Conservation (phyloP, 202 grass and related monocot species). For the Setaria italica region DNA sequence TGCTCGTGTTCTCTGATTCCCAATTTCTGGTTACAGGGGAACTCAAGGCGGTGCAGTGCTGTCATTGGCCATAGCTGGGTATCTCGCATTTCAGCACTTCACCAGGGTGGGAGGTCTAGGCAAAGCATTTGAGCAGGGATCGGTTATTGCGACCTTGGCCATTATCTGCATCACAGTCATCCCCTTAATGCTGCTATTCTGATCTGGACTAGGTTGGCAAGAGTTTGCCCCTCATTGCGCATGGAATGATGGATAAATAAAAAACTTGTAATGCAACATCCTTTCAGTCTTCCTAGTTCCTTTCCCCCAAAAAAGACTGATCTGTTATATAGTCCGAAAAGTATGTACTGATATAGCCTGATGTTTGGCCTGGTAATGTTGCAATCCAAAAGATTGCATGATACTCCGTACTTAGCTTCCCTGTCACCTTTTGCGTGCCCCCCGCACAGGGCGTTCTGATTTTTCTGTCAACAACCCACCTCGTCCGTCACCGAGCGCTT, state of each 20-base stretch:
- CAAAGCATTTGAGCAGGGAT: slow-evolving; percentile 80
- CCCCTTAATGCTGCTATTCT: slow-evolving; percentile 70
- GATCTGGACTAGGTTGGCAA: slow-evolving; percentile 35
- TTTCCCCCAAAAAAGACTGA: slow-evolving; percentile 16
- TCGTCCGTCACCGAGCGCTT: too few species aligned
- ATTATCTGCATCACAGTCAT: slow-evolving; percentile 57
- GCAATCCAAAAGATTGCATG: neutral
- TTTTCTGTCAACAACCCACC: too few species aligned
- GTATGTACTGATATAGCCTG: neutral
- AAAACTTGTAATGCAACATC: slow-evolving; percentile 26
- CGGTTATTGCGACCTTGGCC: slow-evolving; percentile 73
- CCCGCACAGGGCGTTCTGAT: too few species aligned
- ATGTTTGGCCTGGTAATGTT: slow-evolving; percentile 13
- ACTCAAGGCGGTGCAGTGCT: slow-evolving; percentile 74
- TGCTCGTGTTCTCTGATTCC: neutral
- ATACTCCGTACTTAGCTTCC: too few species aligned
- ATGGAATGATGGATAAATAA: slow-evolving; percentile 33
- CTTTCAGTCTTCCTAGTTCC: neutral
- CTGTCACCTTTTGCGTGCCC: too few species aligned
- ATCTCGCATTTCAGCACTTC: slow-evolving; percentile 86
- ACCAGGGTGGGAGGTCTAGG: slow-evolving; percentile 61
- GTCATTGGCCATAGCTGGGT: slow-evolving; percentile 73
- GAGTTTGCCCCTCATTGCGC: slow-evolving; percentile 5
- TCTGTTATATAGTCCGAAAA: neutral
- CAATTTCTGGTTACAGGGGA: slow-evolving; percentile 53